Conservation (phyloP, 805 yeast species). For the Yarrowia divulgata region DNA sequence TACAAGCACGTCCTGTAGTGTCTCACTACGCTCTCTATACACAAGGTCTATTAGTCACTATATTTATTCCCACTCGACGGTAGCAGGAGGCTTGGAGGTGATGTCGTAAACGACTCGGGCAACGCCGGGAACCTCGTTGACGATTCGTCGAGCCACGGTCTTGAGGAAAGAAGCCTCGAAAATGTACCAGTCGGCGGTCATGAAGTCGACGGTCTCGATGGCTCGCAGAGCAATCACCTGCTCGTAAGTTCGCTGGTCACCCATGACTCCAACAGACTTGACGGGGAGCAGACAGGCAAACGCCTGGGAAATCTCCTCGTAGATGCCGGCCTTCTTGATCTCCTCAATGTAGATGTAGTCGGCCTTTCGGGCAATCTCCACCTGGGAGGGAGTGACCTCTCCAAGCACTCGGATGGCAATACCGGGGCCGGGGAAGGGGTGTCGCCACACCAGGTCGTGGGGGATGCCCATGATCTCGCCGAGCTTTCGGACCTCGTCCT, state of each 20-base stretch:
- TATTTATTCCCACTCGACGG: slow-evolving; percentile 96
- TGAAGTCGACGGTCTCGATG: slow-evolving; percentile 95
- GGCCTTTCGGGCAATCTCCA: slow-evolving; percentile 96
- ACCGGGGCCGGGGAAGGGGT: slow-evolving; percentile 99
- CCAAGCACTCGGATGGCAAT: slow-evolving; percentile 98
- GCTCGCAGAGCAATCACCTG: slow-evolving; percentile 99
- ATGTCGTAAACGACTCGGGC: slow-evolving; percentile 99
- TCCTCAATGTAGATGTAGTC: slow-evolving; percentile 96
- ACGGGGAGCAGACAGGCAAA: slow-evolving; percentile 97
- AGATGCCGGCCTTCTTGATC: slow-evolving; percentile 90
- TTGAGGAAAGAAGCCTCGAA: slow-evolving; percentile 93
- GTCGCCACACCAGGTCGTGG: slow-evolving; percentile 98
- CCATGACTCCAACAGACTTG: slow-evolving; percentile 99
- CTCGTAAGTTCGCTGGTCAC: slow-evolving; percentile 98
- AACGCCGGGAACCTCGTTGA: slow-evolving; percentile 98
- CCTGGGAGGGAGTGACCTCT: slow-evolving; percentile 92
- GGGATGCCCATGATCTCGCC: slow-evolving; percentile 96
- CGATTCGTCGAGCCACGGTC: slow-evolving; percentile 92
- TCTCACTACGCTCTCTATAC: not conserved
- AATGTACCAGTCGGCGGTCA: slow-evolving; percentile 99
- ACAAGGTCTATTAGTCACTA: slow-evolving; percentile 24
- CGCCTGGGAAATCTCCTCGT: slow-evolving; percentile 93
- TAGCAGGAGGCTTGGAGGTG: slow-evolving; percentile 99
- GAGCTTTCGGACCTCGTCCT: slow-evolving; percentile 96
- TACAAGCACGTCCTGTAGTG: too few species aligned